phyloP scores from a whole-genome alignment of 2,329 filamentous ascomycete species.

The Metarhizium robertsii region DNA sequence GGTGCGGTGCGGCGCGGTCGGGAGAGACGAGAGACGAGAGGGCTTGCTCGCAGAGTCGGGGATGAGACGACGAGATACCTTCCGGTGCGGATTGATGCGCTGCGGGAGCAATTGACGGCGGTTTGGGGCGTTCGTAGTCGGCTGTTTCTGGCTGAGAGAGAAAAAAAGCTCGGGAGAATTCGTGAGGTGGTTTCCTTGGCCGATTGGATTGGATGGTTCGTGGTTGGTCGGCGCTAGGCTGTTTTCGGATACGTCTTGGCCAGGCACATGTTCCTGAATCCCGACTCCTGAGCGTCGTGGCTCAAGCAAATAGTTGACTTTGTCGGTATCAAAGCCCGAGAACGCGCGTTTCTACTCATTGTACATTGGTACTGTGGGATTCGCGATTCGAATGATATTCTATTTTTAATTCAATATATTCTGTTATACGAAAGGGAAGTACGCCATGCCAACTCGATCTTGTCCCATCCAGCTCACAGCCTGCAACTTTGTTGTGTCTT shows the following conservation, averaged over 20 bases:
- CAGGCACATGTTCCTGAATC: not conserved
- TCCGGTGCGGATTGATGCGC: not conserved
- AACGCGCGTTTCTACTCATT: too few relatives aligned
- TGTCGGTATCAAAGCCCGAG: too few relatives aligned
- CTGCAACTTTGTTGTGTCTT: too few relatives aligned
- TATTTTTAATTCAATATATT: too few relatives aligned
- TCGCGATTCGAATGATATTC: too few relatives aligned
- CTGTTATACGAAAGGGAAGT: too few relatives aligned
- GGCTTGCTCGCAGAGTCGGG: not conserved
- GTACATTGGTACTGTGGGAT: too few relatives aligned
- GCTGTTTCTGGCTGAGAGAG: conserved; percentile 16
- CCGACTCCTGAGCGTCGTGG: too few relatives aligned
- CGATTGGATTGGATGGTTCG: conserved; percentile 9
- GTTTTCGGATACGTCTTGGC: conserved; percentile 13
- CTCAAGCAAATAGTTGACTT: too few relatives aligned
- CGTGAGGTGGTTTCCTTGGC: conserved; percentile 22
- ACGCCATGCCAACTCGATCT: too few relatives aligned
- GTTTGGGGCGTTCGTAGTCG: conserved; percentile 10
- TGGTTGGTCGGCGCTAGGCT: conserved; percentile 17
- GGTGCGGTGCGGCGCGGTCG: conserved; percentile 1
- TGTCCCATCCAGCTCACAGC: too few relatives aligned
- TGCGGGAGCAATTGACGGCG: conserved; percentile 26
- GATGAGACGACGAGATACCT: not conserved
- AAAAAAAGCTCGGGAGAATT: conserved; percentile 42
- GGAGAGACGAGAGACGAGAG: not conserved